Conservation (phyloP, 805 yeast species). For the Osmozyma mogii region DNA sequence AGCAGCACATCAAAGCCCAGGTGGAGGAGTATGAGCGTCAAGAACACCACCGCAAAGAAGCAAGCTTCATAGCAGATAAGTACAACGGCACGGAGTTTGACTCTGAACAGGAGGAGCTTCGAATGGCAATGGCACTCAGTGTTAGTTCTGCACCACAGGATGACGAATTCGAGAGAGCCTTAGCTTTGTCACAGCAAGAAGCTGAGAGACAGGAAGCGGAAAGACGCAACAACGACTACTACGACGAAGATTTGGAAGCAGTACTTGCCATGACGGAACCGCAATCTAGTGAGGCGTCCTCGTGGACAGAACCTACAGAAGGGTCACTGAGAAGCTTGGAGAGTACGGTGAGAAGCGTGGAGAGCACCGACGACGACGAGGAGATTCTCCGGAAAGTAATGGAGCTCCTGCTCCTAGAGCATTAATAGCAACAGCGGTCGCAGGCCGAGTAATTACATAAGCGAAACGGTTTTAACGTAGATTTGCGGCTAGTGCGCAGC, state of each 20-base stretch:
- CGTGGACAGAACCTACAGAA: constrained; percentile 4
- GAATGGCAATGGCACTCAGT: constrained; percentile 19
- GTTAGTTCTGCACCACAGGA: constrained; percentile 20
- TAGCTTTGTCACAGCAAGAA: constrained; percentile 28
- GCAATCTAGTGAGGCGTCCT: background rate
- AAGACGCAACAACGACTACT: constrained; percentile 5
- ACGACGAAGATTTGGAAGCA: constrained; percentile 23
- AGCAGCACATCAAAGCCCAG: constrained; percentile 23
- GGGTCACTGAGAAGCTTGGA: constrained; percentile 7
- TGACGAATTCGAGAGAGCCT: constrained; percentile 34
- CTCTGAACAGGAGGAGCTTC: constrained; percentile 19
- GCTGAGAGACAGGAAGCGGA: constrained; percentile 1
- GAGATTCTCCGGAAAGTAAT: constrained; percentile 12
- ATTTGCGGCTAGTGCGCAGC: too few species aligned
- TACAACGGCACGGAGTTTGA: constrained; percentile 37
- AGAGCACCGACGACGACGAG: constrained; percentile 8
- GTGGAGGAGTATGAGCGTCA: constrained; percentile 29
- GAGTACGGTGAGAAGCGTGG: constrained; percentile 8
- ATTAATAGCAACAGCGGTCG: too few species aligned
- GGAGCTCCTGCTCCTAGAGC: constrained; percentile 14
- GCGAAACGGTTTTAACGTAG: too few species aligned
- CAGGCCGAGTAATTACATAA: too few species aligned
- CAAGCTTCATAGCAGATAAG: constrained; percentile 27
- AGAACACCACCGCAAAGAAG: constrained; percentile 16
- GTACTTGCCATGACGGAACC: constrained; percentile 3